Evolutionary conservation across 2,329 filamentous ascomycete species (phyloP).

Genomic region (Aschersonia sp.): DNA sequence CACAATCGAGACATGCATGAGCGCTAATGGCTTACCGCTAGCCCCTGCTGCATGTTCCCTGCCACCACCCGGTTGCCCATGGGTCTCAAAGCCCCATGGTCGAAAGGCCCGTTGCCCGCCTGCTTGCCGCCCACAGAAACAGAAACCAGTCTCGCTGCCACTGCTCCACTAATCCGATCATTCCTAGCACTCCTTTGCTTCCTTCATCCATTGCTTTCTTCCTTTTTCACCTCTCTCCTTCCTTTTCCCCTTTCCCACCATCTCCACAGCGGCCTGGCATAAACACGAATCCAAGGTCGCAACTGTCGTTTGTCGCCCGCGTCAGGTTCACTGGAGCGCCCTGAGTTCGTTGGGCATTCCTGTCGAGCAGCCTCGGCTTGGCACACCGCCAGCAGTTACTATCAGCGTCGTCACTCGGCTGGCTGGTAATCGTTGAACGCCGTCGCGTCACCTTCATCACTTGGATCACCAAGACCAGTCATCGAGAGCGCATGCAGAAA

Average conservation of each 20-base stretch:
- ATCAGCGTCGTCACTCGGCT: too few species aligned
- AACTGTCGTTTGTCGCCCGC: constrained; percentile 1
- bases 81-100: constrained; percentile 4
- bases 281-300: not conserved
- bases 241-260: not conserved
- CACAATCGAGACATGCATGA: not conserved
- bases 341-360: too few species aligned
- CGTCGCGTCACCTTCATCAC: not conserved
- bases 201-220: constrained; percentile 11
- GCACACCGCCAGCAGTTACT: too few species aligned
- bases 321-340: not conserved
- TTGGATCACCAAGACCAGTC: not conserved
- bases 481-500: not conserved
- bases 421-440: too few species aligned
- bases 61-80: constrained; percentile 4
- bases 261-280: constrained; percentile 11
- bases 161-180: constrained; percentile 1
- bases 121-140: constrained; percentile 1
- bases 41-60: constrained; percentile 8
- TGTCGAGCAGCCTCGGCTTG: too few species aligned
- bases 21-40: constrained; percentile 3
- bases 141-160: constrained; percentile 7
- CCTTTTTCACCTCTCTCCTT: constrained; percentile 6
- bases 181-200: constrained; percentile 9
- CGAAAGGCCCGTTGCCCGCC: constrained; percentile 1